These are phyloP conservation scores for Vinca minor DNA, from an alignment of 257 asterid genomes.

Conservation along the genomic window DNA sequence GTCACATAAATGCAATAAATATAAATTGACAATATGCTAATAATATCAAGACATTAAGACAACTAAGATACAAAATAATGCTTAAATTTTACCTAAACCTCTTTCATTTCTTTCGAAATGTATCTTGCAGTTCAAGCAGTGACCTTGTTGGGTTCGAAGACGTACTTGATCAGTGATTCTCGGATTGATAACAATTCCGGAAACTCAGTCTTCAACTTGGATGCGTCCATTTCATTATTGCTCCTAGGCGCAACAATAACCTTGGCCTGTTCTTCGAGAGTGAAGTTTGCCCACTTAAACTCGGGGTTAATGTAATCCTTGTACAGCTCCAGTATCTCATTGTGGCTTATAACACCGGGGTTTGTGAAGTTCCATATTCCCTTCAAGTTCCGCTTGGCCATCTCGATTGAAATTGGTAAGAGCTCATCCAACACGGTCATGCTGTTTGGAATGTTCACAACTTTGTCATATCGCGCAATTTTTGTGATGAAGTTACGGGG, in stretches of 20 bases:
- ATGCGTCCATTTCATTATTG: conserved; percentile 24
- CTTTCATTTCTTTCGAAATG: background rate
- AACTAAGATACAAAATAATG: background rate
- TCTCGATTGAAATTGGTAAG: too few relatives aligned
- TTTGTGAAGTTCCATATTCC: conserved; percentile 32
- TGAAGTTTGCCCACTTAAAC: conserved; percentile 21
- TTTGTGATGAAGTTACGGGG: conserved; percentile 31
- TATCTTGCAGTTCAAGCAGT: conserved; percentile 1
- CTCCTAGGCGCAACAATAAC: conserved; percentile 22
- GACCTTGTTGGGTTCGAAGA: too few relatives aligned
- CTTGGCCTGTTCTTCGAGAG: conserved; percentile 26
- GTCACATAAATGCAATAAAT: background rate
- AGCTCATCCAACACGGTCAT: conserved; percentile 29
- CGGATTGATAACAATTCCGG: conserved; percentile 21
- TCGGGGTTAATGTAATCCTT: conserved; percentile 17
- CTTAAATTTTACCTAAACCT: background rate
- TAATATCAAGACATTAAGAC: background rate
- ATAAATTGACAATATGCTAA: background rate
- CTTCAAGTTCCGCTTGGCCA: conserved; percentile 27
- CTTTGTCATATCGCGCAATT: conserved; percentile 25
- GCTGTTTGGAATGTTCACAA: conserved; percentile 27
- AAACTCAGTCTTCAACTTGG: conserved; percentile 24
- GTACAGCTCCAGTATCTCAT: conserved; percentile 29
- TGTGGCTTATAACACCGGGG: conserved; percentile 26
- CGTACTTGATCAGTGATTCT: conserved; percentile 23